Conservation (phyloP, 805 yeast genomes). For the Scheffersomyces spartinae region DNA sequence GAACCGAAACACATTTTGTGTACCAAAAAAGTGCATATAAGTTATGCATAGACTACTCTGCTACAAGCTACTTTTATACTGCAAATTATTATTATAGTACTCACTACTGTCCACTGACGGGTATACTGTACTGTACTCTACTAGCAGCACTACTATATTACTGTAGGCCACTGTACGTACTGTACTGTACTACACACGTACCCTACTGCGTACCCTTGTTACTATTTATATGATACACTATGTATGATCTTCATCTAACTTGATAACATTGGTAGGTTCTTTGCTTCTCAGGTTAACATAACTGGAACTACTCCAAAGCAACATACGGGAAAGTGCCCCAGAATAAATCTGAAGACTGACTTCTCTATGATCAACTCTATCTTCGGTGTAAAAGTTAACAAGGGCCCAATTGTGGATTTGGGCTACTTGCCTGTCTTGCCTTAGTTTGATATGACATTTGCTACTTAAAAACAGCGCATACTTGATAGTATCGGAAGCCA, state of each 20-base stretch:
- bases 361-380: constrained; percentile 30
- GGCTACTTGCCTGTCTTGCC: constrained; percentile 18
- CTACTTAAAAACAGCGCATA: constrained; percentile 15
- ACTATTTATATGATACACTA: too few species aligned
- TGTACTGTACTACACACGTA: too few species aligned
- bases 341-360: constrained; percentile 27
- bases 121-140: too few species aligned
- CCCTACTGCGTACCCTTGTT: too few species aligned
- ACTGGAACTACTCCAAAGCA: constrained; percentile 24
- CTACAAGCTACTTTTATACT: too few species aligned
- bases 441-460: constrained; percentile 16
- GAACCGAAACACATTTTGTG: too few species aligned
- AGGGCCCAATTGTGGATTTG: constrained; percentile 41
- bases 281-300: constrained; percentile 11
- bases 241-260: constrained; percentile 7
- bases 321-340: constrained; percentile 30
- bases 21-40: too few species aligned
- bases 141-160: too few species aligned
- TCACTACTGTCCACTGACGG: too few species aligned
- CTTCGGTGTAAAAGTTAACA: constrained; percentile 26
- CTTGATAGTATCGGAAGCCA: constrained; percentile 23
- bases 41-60: too few species aligned
- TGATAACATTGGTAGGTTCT: constrained; percentile 5
- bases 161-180: too few species aligned
- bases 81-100: too few species aligned